Evolutionary conservation across 495 filamentous ascomycete species (phyloP), one percentile per base, ranked within the genome.

Genomic region (Cladorrhinum samala): DNA sequence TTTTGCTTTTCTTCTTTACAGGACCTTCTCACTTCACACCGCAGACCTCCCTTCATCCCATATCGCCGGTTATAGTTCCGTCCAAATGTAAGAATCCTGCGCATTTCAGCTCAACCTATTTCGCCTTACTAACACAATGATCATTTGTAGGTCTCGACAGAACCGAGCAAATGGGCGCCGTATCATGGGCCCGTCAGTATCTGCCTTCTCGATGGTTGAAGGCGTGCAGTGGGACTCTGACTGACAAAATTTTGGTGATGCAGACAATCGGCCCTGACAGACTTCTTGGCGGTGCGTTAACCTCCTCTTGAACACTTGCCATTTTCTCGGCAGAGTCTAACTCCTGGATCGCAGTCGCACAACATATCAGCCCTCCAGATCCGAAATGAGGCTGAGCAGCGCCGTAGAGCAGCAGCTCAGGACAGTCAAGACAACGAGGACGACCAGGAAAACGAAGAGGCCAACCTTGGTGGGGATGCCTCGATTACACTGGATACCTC

Each of bases 321-420:
- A 47, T 23, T 13, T 9, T 1, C 19, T 52, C 2, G n/a, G n/a
- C n/a, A 9, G 20, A 16, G n/a, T 50, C 46, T 40, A 24, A 48
- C 27, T n/a, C 1, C 7, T 8, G 3, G n/a, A 17, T 56, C n/a
- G n/a, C n/a, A 89, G 82, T 85, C 88, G 9, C 86, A 96, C 66
- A 93, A 93, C 57, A 95, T 95, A 63, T 91, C 87, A n/a, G 89
- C 89, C 4, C 72, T 75, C 24, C 83, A 88, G 55, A 95, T 95
- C 57, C 77, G 80, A 37, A 69, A 80, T 50, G 82, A 89, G 53
- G 84, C 71, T 4, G 55, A 72, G 11, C 67, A 66, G 19, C 67
- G 76, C 78, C 72, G 80, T 73, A 68, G 69, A 47, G 72, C 75
- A 40, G 74, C 76, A 5, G 63, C 68, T 20, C 68, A 69, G 17